Conservation (phyloP, 805 yeast species). For the Sugiyamaella chiloensis region DNA sequence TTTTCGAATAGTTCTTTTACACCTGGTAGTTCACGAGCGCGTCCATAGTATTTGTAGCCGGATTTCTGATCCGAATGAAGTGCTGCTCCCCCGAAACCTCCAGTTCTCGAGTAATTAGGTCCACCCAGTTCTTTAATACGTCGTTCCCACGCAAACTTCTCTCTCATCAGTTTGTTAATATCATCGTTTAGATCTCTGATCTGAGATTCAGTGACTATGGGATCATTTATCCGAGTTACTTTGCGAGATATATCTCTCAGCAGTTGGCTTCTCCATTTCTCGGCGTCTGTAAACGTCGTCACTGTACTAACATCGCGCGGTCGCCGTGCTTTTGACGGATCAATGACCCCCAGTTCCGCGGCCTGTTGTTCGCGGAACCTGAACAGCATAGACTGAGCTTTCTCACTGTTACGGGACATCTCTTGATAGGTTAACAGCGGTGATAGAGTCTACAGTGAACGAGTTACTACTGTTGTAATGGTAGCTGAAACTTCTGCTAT, state of each 20-base stretch:
- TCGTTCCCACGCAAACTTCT: constrained; percentile 75
- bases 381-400: constrained; percentile 66
- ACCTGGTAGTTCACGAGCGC: constrained; percentile 79
- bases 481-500: too few relatives aligned
- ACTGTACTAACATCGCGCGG: constrained; percentile 60
- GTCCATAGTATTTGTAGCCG: constrained; percentile 75
- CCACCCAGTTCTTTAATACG: constrained; percentile 72
- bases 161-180: constrained; percentile 61
- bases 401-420: constrained; percentile 78
- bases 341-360: constrained; percentile 55
- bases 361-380: constrained; percentile 63
- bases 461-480: too few relatives aligned
- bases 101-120: constrained; percentile 48
- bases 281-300: constrained; percentile 57
- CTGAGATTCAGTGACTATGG: constrained; percentile 53
- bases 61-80: constrained; percentile 33
- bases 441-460: too few relatives aligned
- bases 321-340: constrained; percentile 52
- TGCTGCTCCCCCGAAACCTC: constrained; percentile 22
- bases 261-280: constrained; percentile 63
- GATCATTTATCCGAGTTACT: constrained; percentile 63
- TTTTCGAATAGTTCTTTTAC: constrained; percentile 49
- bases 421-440: background rate
- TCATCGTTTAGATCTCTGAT: constrained; percentile 73
- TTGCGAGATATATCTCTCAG: constrained; percentile 60